These are phyloP conservation scores for Kodamaea alishanica DNA, from an alignment of 1,139 yeast species.

Conservation along the genomic window DNA sequence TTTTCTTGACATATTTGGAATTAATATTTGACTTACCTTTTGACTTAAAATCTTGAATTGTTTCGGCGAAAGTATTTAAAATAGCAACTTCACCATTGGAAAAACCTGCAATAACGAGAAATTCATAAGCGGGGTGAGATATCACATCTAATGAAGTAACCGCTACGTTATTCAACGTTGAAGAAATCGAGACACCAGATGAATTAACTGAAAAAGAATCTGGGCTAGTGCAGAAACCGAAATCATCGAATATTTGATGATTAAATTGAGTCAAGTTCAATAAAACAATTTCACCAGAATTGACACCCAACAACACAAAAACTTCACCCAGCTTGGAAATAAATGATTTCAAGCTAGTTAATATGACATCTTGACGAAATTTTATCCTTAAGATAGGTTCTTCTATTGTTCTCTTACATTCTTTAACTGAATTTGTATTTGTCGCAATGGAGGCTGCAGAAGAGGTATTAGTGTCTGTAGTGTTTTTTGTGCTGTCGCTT, in stretches of 20 bases:
- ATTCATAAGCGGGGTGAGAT: constrained; percentile 28
- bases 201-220: constrained; percentile 13
- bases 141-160: constrained; percentile 37
- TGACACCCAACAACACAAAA: constrained; percentile 34
- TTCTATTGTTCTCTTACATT: constrained; percentile 26
- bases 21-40: neutral
- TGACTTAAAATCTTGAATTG: too few species aligned
- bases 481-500: neutral
- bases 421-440: constrained; percentile 5
- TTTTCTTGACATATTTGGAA: constrained; percentile 23
- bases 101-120: constrained; percentile 36
- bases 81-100: constrained; percentile 42
- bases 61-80: constrained; percentile 24
- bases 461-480: neutral
- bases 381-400: constrained; percentile 34
- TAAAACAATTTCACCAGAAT: constrained; percentile 32
- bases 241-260: constrained; percentile 26
- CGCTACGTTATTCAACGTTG: constrained; percentile 13
- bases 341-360: constrained; percentile 31
- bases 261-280: constrained; percentile 29
- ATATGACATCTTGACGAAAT: constrained; percentile 23
- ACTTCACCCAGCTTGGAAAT: constrained; percentile 21
- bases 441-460: constrained; percentile 3
- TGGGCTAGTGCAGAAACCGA: constrained; percentile 13
- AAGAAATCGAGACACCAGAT: constrained; percentile 2